Evolutionary conservation across 768 basidiomycete genomes (phyloP).

Genomic region (Tephrocybe rancida): DNA sequence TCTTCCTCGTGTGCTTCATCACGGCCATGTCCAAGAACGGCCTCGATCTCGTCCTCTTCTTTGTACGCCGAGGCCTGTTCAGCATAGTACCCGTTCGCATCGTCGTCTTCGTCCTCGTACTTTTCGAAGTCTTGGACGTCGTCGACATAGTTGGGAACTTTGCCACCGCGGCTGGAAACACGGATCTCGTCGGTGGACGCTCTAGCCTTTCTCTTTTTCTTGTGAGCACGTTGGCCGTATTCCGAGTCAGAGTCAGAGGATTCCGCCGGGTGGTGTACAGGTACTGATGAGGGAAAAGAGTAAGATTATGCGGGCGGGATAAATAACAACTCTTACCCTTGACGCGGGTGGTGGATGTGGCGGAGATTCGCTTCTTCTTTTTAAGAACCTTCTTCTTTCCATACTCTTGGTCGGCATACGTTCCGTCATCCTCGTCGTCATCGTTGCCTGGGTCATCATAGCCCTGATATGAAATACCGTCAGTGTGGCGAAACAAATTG

Average conservation of each 20-base stretch:
- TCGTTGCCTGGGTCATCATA: conserved; percentile 63
- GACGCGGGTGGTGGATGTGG: conserved; percentile 50
- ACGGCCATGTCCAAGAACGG: conserved; percentile 83
- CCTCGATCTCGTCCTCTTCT: conserved; percentile 90
- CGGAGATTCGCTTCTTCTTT: conserved; percentile 64
- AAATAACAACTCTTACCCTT: conserved; percentile 48
- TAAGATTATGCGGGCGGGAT: conserved; percentile 17
- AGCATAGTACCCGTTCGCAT: conserved; percentile 53
- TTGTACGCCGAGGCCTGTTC: conserved; percentile 56
- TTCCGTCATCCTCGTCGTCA: conserved; percentile 72
- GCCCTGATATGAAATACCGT: conserved; percentile 34
- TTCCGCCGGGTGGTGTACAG: conserved; percentile 54
- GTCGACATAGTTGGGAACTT: conserved; percentile 84
- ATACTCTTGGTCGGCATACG: conserved; percentile 79
- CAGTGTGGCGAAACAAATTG: conserved; percentile 12
- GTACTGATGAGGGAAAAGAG: conserved; percentile 31
- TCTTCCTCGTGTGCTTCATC: conserved; percentile 83
- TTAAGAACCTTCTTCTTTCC: conserved; percentile 66
- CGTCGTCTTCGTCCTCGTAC: conserved; percentile 66
- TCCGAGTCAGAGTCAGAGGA: conserved; percentile 85
- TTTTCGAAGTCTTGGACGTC: conserved; percentile 81
- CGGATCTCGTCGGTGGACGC: conserved; percentile 72
- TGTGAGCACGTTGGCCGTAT: conserved; percentile 77
- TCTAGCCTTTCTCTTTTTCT: conserved; percentile 78
- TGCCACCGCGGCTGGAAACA: conserved; percentile 73